These are phyloP conservation scores for Sisymbrium irio DNA, from an alignment of 345 rosid species.

Conservation along the genomic window DNA sequence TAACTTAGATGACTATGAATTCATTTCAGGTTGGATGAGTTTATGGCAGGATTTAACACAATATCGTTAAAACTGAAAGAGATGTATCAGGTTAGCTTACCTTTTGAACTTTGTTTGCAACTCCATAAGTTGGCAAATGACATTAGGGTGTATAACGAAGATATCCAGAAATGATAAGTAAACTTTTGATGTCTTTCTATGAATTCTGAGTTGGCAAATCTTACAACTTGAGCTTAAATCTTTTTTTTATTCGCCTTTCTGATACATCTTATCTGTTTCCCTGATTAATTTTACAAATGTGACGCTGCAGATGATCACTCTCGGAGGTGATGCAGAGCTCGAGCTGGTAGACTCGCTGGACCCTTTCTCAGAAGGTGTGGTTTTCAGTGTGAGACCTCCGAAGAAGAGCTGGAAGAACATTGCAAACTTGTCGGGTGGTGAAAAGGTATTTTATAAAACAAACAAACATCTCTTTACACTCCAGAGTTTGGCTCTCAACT, in stretches of 20 bases:
- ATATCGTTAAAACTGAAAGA: constrained; percentile 94
- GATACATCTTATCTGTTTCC: background rate
- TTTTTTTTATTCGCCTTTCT: background rate
- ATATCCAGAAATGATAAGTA: background rate
- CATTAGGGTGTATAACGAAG: background rate
- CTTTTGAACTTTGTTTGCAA: background rate
- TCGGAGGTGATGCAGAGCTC: constrained; percentile 98
- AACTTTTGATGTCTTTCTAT: background rate
- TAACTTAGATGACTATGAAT: constrained; percentile 19
- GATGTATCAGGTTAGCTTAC: constrained; percentile 88
- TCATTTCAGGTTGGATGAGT: constrained; percentile 81
- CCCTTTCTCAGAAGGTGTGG: constrained; percentile 98
- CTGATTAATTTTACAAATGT: background rate
- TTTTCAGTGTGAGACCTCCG: constrained; percentile 97
- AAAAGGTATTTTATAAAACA: constrained; percentile 55
- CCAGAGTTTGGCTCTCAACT: background rate
- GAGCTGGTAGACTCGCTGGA: constrained; percentile 96
- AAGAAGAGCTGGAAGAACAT: constrained; percentile 99
- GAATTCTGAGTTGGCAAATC: background rate
- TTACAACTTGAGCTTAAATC: background rate
- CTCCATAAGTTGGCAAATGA: constrained; percentile 8
- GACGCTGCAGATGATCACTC: constrained; percentile 80
- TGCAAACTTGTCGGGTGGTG: constrained; percentile 95
- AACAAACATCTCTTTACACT: background rate
- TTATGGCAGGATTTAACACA: constrained; percentile 94